A percentile compares a stretch with the other conserved stretches of the same genome.
These are phyloP conservation scores for Davidsoniella virescens DNA, from an alignment of 2,329 filamentous ascomycete genomes.

Conservation along the genomic window DNA sequence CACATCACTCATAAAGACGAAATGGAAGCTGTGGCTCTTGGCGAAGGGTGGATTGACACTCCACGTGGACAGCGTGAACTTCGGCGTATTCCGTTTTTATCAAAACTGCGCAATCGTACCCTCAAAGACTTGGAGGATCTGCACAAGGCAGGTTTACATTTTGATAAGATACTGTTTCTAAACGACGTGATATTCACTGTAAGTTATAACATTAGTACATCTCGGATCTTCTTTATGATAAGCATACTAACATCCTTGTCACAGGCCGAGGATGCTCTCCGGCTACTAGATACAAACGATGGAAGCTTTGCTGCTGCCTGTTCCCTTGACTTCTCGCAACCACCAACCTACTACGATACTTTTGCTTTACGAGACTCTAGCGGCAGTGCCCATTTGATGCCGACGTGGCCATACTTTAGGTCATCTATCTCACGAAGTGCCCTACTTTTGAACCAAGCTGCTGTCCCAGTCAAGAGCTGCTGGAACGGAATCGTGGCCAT, in stretches of 20 bases:
- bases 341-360: constrained; percentile 42
- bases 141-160: constrained; percentile 29
- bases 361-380: constrained; percentile 41
- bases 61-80: constrained; percentile 35
- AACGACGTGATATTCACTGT: constrained; percentile 49
- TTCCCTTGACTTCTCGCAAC: constrained; percentile 40
- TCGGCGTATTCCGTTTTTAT: constrained; percentile 52
- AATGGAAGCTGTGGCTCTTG: constrained; percentile 26
- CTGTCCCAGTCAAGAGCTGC: constrained; percentile 30
- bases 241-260: not conserved
- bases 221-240: not conserved
- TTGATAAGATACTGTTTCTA: constrained; percentile 44
- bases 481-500: constrained; percentile 34
- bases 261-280: constrained; percentile 38
- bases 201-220: constrained; percentile 8
- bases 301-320: constrained; percentile 47
- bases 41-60: constrained; percentile 49
- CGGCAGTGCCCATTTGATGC: constrained; percentile 34
- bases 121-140: constrained; percentile 41
- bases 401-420: constrained; percentile 44
- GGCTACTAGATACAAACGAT: constrained; percentile 37
- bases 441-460: constrained; percentile 30
- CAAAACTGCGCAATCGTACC: constrained; percentile 46
- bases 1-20: constrained; percentile 41
- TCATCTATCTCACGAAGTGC: constrained; percentile 34